Evolutionary conservation across 495 filamentous ascomycete genomes (phyloP).

Genomic region (Elasticomyces elasticus): DNA sequence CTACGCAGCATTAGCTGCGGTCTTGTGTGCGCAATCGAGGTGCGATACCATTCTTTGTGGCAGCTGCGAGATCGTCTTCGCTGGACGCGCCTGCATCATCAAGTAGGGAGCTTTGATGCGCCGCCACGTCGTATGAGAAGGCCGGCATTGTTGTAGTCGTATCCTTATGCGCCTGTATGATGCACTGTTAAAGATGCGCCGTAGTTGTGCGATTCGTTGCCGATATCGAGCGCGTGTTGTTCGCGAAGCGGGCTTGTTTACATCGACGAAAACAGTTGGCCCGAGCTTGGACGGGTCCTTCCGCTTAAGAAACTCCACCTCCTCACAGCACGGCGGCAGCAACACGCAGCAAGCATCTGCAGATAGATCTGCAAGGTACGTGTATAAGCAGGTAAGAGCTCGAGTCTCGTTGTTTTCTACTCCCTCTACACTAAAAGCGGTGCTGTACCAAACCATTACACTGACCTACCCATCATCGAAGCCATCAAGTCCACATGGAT

Average conservation of each 20-base stretch:
- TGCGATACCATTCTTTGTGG: conserved; percentile 1
- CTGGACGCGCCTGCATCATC: conserved; percentile 27
- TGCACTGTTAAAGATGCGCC: not conserved
- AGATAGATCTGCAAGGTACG: too few species aligned
- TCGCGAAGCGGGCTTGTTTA: conserved; percentile 1
- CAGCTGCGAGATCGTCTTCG: conserved; percentile 27
- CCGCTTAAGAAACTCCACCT: too few species aligned
- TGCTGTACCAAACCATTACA: too few species aligned
- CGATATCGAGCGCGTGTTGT: conserved; percentile 20
- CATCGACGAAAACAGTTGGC: not conserved
- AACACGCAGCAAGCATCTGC: too few species aligned
- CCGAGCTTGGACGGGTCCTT: not conserved
- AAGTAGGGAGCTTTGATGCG: not conserved
- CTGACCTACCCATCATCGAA: too few species aligned
- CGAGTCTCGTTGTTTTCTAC: too few species aligned
- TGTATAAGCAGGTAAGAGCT: too few species aligned
- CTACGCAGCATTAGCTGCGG: conserved; percentile 5
- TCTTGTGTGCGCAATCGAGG: not conserved
- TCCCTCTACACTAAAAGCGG: too few species aligned
- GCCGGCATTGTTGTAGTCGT: not conserved
- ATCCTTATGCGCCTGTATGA: not conserved
- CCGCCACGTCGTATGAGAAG: not conserved
- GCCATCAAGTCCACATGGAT: too few species aligned
- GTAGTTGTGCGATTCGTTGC: not conserved
- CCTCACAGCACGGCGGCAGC: too few species aligned